Conservation (phyloP, 1,284 basidiomycete genomes). For the Ganoderma multipileum region DNA sequence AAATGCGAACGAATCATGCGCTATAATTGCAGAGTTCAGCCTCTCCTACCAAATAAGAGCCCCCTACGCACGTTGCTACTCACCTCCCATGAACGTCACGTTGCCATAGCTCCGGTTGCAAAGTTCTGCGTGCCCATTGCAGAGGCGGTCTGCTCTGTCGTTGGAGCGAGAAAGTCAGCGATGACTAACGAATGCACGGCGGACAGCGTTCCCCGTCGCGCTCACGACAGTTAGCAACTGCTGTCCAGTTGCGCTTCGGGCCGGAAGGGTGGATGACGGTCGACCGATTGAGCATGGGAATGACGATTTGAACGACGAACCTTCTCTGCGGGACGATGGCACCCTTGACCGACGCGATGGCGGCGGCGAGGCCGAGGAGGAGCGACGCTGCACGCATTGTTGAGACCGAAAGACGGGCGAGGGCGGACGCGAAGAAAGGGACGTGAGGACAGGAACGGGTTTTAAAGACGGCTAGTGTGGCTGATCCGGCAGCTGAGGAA, state of each 20-base stretch:
- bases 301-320: constrained; percentile 5
- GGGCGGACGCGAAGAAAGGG: constrained; percentile 10
- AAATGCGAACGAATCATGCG: constrained; percentile 76
- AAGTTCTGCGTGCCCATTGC: constrained; percentile 62
- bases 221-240: not conserved
- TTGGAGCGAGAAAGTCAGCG: not conserved
- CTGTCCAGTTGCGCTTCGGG: not conserved
- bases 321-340: constrained; percentile 24
- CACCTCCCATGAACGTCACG: constrained; percentile 63
- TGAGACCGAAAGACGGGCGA: constrained; percentile 5
- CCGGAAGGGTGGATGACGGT: not conserved
- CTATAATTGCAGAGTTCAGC: constrained; percentile 35
- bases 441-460: constrained; percentile 8
- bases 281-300: not conserved
- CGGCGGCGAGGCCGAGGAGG: constrained; percentile 17
- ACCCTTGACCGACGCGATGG: constrained; percentile 20
- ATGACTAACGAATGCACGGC: not conserved
- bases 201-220: not conserved
- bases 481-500: constrained; percentile 31
- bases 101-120: constrained; percentile 68
- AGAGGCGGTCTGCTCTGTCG: constrained; percentile 41
- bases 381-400: constrained; percentile 28
- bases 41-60: not conserved
- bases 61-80: constrained; percentile 9
- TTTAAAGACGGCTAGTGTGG: constrained; percentile 13